Evolutionary conservation across 2,329 filamentous ascomycete species (phyloP), one percentile per base, ranked within the genome.

Genomic region (Alternaria arborescens): DNA sequence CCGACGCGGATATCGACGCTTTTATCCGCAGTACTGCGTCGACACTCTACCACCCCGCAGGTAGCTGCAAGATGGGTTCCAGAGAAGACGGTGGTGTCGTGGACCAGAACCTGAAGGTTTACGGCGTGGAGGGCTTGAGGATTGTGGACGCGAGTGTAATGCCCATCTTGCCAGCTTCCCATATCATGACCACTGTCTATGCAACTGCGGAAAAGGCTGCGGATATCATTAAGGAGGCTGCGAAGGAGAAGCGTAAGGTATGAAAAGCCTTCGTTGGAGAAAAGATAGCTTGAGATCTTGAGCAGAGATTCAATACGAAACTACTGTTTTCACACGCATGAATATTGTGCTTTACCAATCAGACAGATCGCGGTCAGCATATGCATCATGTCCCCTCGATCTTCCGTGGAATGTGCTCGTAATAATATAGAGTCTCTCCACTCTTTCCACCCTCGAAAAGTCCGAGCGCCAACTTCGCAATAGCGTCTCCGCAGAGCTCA

Each of bases 11-110:
- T 20, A 40, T 74, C 11, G 64, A 71, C 22, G 32, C 60, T 11
- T 68, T 47, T 32, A 58, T 74, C 26, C 66, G 50, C 52, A 55
- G 51, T 22, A 44, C 48, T 48, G 65, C 56, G 28, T 48, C 59
- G 11, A 70, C 69, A 16, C 12, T 71, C n/a, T 72, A 46, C 42
- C 74, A 77, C 47, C 71, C 73, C 10, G 65, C 66, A 8, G 73
- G 74, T 8, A 71, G 57, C 3, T 66, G 65, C 28, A 68, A 70
- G 50, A 71, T 77, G 70, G 65, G 72, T 16, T 63, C 70, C 8
- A 64, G 55, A 8, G 67, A 73, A 7, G 41, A 66, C 4, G 74
- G 74, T 3, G 74, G 72, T 46, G 72, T 76, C 4, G 74, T 77
- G 0, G 68, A 73, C 43, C 53, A 36, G 4, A 42, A 65, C 14